A percentile compares a stretch with the other conserved stretches of the same genome.
Conservation (phyloP, 2,329 filamentous ascomycete genomes). For the Neoscytalidium dimidiatum region DNA sequence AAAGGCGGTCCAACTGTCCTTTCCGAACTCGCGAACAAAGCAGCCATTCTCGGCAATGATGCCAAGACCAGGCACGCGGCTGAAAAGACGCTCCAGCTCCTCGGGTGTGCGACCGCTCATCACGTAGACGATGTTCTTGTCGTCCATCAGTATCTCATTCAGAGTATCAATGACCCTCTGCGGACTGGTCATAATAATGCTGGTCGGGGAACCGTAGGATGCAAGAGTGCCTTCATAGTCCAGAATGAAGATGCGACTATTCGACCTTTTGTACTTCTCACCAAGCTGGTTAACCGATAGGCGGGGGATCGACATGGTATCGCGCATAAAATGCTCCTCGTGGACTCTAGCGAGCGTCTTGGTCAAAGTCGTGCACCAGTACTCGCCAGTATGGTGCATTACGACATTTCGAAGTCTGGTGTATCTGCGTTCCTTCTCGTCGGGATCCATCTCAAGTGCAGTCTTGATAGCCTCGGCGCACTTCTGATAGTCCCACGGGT, state of each 20-base stretch:
- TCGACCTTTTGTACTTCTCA: conserved; percentile 65
- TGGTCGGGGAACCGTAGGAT: conserved; percentile 79
- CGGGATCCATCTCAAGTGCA: conserved; percentile 76
- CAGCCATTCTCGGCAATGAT: conserved; percentile 95
- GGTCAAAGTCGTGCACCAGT: conserved; percentile 81
- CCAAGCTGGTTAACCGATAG: conserved; percentile 69
- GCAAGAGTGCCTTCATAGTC: conserved; percentile 94
- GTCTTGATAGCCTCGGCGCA: conserved; percentile 83
- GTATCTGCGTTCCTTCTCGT: conserved; percentile 77
- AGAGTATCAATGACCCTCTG: conserved; percentile 82
- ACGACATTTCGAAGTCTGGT: conserved; percentile 71
- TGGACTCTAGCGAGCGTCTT: conserved; percentile 72
- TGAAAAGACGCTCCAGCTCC: conserved; percentile 85
- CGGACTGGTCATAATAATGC: conserved; percentile 83
- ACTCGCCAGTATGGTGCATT: conserved; percentile 76
- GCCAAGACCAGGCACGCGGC: conserved; percentile 77
- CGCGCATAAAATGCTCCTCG: conserved; percentile 80
- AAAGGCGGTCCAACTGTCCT: conserved; percentile 73
- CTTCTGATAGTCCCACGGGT: conserved; percentile 92
- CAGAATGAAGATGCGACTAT: conserved; percentile 78
- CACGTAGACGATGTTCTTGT: conserved; percentile 83
- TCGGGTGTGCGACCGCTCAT: conserved; percentile 89
- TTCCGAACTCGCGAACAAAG: conserved; percentile 73
- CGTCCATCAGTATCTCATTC: conserved; percentile 77
- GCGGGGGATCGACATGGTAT: conserved; percentile 83